Conservation (phyloP, 495 filamentous ascomycete genomes). For the Penicillium desertorum region DNA sequence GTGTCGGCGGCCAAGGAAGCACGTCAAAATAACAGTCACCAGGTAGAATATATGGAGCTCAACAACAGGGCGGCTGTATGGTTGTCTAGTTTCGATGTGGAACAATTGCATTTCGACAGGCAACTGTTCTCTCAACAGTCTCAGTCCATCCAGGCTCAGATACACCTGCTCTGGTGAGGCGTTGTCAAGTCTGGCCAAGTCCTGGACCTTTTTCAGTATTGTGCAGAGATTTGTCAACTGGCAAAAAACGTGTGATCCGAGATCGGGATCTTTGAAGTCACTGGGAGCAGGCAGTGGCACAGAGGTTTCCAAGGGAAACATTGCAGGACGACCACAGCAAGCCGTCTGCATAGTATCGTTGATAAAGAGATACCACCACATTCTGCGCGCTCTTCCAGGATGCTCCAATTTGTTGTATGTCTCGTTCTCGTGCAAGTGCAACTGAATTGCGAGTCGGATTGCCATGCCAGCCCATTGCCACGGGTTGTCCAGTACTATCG, state of each 20-base stretch:
- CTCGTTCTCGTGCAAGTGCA: slow-evolving; percentile 19
- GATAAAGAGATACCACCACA: slow-evolving; percentile 23
- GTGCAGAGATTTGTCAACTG: slow-evolving; percentile 4
- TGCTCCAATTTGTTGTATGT: slow-evolving; percentile 6
- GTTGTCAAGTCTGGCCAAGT: slow-evolving; percentile 1
- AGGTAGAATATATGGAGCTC: slow-evolving; percentile 23
- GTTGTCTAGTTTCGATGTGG: neutral
- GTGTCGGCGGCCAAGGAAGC: slow-evolving; percentile 18
- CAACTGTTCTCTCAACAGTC: slow-evolving; percentile 6
- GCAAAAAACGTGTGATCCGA: slow-evolving; percentile 7
- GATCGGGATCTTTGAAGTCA: slow-evolving; percentile 12
- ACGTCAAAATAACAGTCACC: slow-evolving; percentile 16
- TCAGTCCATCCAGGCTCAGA: neutral
- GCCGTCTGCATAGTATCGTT: slow-evolving; percentile 21
- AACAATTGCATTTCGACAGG: slow-evolving; percentile 9
- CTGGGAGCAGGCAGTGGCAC: slow-evolving; percentile 3
- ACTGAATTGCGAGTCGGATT: slow-evolving; percentile 17
- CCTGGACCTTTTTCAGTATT: neutral
- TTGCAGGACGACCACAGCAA: slow-evolving; percentile 15
- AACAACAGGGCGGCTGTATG: slow-evolving; percentile 7
- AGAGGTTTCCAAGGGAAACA: slow-evolving; percentile 14
- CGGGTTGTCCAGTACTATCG: slow-evolving; percentile 18
- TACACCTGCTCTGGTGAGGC: slow-evolving; percentile 2
- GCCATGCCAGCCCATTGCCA: slow-evolving; percentile 26
- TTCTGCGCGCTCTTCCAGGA: slow-evolving; percentile 11